Evolutionary conservation across 176 grass and related monocot genomes (phyloP).

Genomic region (Hordeum marinum): DNA sequence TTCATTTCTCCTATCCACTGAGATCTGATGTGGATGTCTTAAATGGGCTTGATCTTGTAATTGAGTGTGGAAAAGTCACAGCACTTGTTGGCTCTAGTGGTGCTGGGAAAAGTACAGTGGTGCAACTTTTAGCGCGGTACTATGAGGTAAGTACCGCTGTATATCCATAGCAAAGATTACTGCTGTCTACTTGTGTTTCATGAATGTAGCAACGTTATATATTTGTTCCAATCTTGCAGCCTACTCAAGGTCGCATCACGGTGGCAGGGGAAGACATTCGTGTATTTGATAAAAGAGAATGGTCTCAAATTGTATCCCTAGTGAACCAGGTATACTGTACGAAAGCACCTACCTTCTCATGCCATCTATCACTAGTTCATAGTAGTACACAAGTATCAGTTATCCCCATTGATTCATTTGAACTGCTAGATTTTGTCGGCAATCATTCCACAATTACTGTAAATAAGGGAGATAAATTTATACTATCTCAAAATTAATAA

Average conservation of each 20-base stretch:
- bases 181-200: background rate
- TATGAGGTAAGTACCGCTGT: constrained; percentile 62
- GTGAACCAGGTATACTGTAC: constrained; percentile 75
- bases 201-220: constrained; percentile 22
- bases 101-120: constrained; percentile 93
- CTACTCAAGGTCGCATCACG: constrained; percentile 79
- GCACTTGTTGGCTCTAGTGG: constrained; percentile 95
- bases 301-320: constrained; percentile 80
- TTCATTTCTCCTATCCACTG: constrained; percentile 93
- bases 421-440: background rate
- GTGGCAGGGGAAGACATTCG: constrained; percentile 91
- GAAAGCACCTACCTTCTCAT: background rate
- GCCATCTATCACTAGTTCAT: background rate
- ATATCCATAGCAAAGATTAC: constrained; percentile 16
- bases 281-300: constrained; percentile 97
- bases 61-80: constrained; percentile 89
- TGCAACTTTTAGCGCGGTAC: constrained; percentile 90
- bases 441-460: background rate
- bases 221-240: constrained; percentile 46
- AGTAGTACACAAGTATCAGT: background rate
- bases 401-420: constrained; percentile 19
- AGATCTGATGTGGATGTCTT: constrained; percentile 85
- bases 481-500: background rate
- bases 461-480: background rate
- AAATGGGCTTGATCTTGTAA: constrained; percentile 77